Evolutionary conservation across 805 yeast species (phyloP).

Genomic region (Candida tallmaniae): DNA sequence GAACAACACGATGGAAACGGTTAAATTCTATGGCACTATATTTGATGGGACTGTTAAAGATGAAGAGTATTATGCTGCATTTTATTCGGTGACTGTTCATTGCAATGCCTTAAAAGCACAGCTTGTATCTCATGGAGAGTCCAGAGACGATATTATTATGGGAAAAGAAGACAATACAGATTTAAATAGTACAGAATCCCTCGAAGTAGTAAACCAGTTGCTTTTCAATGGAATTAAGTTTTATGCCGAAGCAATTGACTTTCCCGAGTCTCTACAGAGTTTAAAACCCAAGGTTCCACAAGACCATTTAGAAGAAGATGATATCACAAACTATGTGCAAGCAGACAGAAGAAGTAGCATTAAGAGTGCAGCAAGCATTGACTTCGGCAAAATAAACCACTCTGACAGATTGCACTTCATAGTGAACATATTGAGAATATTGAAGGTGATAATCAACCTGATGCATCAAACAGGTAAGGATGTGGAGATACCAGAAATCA

Average conservation of each 20-base stretch:
- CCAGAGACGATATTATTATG: too few relatives aligned
- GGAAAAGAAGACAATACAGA: too few relatives aligned
- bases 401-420: conserved; percentile 19
- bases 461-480: not conserved
- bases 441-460: conserved; percentile 19
- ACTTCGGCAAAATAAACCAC: conserved; percentile 15
- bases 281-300: not conserved
- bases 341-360: not conserved
- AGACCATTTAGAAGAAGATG: conserved; percentile 6
- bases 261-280: conserved; percentile 4
- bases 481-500: conserved; percentile 1
- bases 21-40: conserved; percentile 18
- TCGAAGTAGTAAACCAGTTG: conserved; percentile 6
- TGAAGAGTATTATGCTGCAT: conserved; percentile 15
- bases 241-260: conserved; percentile 18
- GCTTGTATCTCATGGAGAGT: conserved; percentile 14
- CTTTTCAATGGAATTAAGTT: conserved; percentile 17
- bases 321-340: conserved; percentile 11
- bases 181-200: too few relatives aligned
- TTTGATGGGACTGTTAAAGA: conserved; percentile 17
- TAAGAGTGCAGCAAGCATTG: not conserved
- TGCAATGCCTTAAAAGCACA: conserved; percentile 18
- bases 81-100: conserved; percentile 23
- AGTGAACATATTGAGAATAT: conserved; percentile 20
- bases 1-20: conserved; percentile 4